Percentiles rank a stretch among this genome's conserved stretches.
Evolutionary conservation across 345 rosid genomes (phyloP).

Genomic region (Sisymbrium altissimum): DNA sequence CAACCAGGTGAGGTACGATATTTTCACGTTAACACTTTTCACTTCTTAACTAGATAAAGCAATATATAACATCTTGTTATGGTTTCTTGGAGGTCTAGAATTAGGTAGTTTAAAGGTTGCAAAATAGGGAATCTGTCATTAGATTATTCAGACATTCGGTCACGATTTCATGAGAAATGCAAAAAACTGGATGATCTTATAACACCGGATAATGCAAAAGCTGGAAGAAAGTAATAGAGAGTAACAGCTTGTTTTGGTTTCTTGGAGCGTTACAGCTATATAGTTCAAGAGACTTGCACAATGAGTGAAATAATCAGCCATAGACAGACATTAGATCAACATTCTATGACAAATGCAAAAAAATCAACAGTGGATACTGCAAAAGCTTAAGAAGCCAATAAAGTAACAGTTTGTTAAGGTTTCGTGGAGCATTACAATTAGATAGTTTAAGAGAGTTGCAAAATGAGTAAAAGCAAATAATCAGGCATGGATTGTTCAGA

Average conservation of each 20-base stretch:
- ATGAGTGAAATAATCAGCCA: not conserved
- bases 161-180: not conserved
- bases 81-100: not conserved
- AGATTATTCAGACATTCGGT: not conserved
- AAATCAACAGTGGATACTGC: not conserved
- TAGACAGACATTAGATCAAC: not conserved
- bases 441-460: not conserved
- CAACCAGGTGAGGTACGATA: slow-evolving; percentile 82
- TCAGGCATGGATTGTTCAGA: not conserved
- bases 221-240: not conserved
- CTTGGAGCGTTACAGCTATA: not conserved
- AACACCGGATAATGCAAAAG: not conserved
- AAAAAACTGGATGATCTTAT: not conserved
- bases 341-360: not conserved
- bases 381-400: not conserved
- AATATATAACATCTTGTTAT: not conserved
- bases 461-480: not conserved
- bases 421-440: not conserved
- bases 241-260: not conserved
- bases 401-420: not conserved
- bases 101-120: not conserved
- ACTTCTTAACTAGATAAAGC: not conserved
- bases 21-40: not conserved
- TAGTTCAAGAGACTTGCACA: not conserved
- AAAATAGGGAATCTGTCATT: not conserved